Conservation (phyloP, 1,139 yeast species). For the Lodderomyces orthopsilosis region DNA sequence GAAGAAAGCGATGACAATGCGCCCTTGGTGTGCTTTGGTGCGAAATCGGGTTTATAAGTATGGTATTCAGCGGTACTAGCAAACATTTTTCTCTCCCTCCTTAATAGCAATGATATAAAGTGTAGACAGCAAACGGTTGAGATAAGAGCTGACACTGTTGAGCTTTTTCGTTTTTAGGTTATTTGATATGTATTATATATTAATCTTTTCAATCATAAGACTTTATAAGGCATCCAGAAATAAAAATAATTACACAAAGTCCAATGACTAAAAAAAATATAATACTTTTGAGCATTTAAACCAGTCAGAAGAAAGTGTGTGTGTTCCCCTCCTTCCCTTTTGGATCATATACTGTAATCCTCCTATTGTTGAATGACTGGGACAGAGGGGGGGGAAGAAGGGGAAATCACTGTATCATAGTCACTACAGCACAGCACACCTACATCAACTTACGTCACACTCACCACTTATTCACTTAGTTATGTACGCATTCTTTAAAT, state of each 20-base stretch:
- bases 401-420: too few species aligned
- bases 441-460: too few species aligned
- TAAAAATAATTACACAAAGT: neutral
- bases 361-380: too few species aligned
- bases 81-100: too few species aligned
- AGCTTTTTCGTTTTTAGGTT: neutral
- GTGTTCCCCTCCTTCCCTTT: neutral
- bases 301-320: neutral
- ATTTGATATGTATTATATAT: neutral
- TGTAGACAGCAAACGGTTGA: too few species aligned
- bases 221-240: neutral
- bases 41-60: neutral
- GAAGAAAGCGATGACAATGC: conserved; percentile 17
- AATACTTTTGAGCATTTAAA: neutral
- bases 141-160: too few species aligned
- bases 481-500: too few species aligned
- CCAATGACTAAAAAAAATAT: neutral
- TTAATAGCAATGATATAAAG: too few species aligned
- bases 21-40: neutral
- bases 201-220: neutral
- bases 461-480: too few species aligned
- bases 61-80: neutral
- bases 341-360: too few species aligned
- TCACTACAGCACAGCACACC: too few species aligned
- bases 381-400: too few species aligned